These are phyloP conservation scores for Scheffersomyces illinoinensis DNA, from an alignment of 1,139 yeast species.

Conservation along the genomic window DNA sequence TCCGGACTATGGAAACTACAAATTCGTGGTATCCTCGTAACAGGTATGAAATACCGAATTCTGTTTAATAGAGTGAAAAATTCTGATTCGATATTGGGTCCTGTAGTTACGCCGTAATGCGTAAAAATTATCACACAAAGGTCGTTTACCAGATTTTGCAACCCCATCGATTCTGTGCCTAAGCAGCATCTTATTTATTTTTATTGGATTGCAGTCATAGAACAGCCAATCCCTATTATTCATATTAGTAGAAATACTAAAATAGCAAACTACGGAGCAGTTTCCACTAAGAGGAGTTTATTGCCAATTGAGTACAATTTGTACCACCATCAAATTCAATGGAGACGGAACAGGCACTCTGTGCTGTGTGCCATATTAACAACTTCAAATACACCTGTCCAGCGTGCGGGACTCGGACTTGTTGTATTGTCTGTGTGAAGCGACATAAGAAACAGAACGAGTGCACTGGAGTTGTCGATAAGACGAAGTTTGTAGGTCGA, in stretches of 20 bases:
- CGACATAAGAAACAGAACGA: slow-evolving; percentile 61
- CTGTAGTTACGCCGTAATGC: not conserved
- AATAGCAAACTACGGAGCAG: not conserved
- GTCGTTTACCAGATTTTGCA: not conserved
- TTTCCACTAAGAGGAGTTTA: not conserved
- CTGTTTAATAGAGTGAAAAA: not conserved
- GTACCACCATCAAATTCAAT: not conserved
- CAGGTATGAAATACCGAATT: not conserved
- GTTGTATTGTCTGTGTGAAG: slow-evolving; percentile 71
- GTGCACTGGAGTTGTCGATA: slow-evolving; percentile 72
- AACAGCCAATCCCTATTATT: not conserved
- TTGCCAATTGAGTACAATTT: not conserved
- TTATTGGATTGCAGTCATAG: not conserved
- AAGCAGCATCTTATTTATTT: not conserved
- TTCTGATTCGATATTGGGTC: not conserved
- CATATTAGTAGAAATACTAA: not conserved
- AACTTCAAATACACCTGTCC: slow-evolving; percentile 80
- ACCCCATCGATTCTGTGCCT: not conserved
- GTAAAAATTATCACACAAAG: not conserved
- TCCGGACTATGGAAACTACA: not conserved
- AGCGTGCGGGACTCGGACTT: slow-evolving; percentile 65
- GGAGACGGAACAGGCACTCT: slow-evolving; percentile 18
- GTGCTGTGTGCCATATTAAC: slow-evolving; percentile 52
- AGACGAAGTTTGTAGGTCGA: slow-evolving; percentile 55
- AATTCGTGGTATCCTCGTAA: not conserved